phyloP scores from a whole-genome alignment of 495 filamentous ascomycete genomes.

The Bacidia rubella region DNA sequence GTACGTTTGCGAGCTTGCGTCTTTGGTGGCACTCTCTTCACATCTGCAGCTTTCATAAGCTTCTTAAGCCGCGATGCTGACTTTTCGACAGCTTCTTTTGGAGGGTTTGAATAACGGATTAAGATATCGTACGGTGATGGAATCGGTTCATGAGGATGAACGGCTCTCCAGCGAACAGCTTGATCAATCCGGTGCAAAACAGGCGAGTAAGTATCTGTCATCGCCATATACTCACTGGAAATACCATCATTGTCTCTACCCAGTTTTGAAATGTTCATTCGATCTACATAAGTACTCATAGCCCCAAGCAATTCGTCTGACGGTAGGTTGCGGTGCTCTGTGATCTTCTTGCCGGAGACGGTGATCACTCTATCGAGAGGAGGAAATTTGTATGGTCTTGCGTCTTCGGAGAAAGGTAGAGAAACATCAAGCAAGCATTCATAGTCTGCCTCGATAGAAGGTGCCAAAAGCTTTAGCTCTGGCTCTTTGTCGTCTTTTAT shows the following conservation, averaged over 20 bases:
- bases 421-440: constrained; percentile 87
- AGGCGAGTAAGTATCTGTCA: constrained; percentile 86
- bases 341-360: constrained; percentile 70
- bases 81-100: constrained; percentile 46
- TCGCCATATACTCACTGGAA: constrained; percentile 53
- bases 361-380: constrained; percentile 81
- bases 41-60: constrained; percentile 55
- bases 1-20: constrained; percentile 57
- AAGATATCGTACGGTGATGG: constrained; percentile 54
- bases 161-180: constrained; percentile 67
- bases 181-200: constrained; percentile 79
- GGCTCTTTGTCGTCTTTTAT: constrained; percentile 67
- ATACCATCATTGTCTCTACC: constrained; percentile 60
- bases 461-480: constrained; percentile 67
- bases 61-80: constrained; percentile 41
- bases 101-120: constrained; percentile 60
- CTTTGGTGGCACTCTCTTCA: constrained; percentile 89
- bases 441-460: constrained; percentile 63
- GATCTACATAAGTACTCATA: constrained; percentile 85
- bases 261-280: constrained; percentile 70
- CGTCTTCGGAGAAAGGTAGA: constrained; percentile 88
- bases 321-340: constrained; percentile 78
- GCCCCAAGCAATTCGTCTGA: constrained; percentile 54
- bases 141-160: constrained; percentile 55
- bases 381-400: constrained; percentile 78